Evolutionary conservation across 2,329 filamentous ascomycete species (phyloP), one percentile per base, ranked within the genome.

Genomic region (Sporothrix pallida): DNA sequence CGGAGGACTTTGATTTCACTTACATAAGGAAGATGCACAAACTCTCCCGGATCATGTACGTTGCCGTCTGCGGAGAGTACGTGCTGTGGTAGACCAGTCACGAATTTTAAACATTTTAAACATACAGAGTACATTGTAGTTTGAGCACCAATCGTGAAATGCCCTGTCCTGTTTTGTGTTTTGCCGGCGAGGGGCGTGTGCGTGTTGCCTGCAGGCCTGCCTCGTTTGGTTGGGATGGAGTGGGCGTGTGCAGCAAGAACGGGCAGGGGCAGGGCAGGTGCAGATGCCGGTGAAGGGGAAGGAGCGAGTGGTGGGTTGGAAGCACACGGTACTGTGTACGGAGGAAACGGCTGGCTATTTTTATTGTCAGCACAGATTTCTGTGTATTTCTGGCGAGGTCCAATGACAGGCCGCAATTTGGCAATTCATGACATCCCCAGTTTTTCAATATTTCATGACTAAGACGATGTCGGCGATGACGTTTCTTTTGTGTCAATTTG

Each of bases 11-110:
- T 8, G 20, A 67, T 67, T 67, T 67, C 42, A 67, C 62, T 67
- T 48, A 67, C 62, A 67, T 67, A 48, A 67, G 62, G 44, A 63
- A 60, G 58, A 63, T 37, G 42, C 31, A 58, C 31, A 37, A 37
- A 37, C 31, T 37, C 31, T 37, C 31, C 31, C 31, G 31, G 31
- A 37, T 37, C 31, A 37, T 37, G 31, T 37, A 37, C 31, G 56
- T 20, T 44, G 15, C 15, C 58, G 15, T 60, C 5, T 54, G 17
- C 52, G n/a, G 17, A 8, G 56, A 54, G 52, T 31, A 56, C 1
- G 23, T 15, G 5, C n/a, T 6, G 6, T 8, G 8, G n/a, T 58
- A 31, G 9, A 63, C 31, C 31, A 63, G 31, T 63, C 58, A n/a
- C 17, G 31, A 7, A 56, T 10, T 56, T 56, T 7, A 37, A 37